Percentiles rank a stretch among this genome's conserved stretches.
These are phyloP conservation scores for Cryoendolithus antarcticus DNA, from an alignment of 2,329 filamentous ascomycete species.

Conservation along the genomic window DNA sequence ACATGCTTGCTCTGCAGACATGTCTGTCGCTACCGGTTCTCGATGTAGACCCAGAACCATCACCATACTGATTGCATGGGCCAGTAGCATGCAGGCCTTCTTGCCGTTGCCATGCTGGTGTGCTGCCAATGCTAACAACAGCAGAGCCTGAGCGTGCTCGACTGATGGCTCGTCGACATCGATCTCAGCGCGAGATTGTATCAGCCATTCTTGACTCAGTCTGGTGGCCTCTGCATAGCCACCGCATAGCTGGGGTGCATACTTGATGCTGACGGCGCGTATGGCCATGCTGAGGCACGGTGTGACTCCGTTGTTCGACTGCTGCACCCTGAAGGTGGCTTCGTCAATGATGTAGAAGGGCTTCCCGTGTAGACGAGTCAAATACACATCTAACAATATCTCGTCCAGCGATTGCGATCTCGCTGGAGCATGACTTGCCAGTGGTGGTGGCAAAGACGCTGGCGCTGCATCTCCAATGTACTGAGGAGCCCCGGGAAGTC, in stretches of 20 bases:
- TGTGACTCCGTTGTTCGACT: no score
- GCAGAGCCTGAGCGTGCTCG: slow-evolving; percentile 61
- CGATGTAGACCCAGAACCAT: slow-evolving; percentile 70
- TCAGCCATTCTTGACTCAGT: slow-evolving; percentile 60
- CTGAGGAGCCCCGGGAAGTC: no score
- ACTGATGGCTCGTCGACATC: slow-evolving; percentile 73
- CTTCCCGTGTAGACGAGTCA: slow-evolving; percentile 66
- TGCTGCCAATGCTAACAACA: slow-evolving; percentile 64
- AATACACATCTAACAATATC: slow-evolving; percentile 56
- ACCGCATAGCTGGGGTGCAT: slow-evolving; percentile 51
- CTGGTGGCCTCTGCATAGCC: slow-evolving; percentile 56
- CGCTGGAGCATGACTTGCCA: no score
- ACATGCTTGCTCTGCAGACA: slow-evolving; percentile 60
- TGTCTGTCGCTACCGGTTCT: slow-evolving; percentile 50
- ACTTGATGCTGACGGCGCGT: slow-evolving; percentile 43
- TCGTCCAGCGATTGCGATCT: no score
- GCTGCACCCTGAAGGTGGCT: slow-evolving; percentile 48
- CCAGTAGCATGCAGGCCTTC: slow-evolving; percentile 75
- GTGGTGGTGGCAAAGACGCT: no score
- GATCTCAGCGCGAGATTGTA: slow-evolving; percentile 55
- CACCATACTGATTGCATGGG: slow-evolving; percentile 70
- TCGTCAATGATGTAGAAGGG: slow-evolving; percentile 76
- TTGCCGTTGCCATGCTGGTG: slow-evolving; percentile 69
- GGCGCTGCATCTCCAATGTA: no score
- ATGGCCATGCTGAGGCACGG: slow-evolving; percentile 27